phyloP scores from a whole-genome alignment of 2,329 filamentous ascomycete species.

The Colletotrichum ledebouriae region DNA sequence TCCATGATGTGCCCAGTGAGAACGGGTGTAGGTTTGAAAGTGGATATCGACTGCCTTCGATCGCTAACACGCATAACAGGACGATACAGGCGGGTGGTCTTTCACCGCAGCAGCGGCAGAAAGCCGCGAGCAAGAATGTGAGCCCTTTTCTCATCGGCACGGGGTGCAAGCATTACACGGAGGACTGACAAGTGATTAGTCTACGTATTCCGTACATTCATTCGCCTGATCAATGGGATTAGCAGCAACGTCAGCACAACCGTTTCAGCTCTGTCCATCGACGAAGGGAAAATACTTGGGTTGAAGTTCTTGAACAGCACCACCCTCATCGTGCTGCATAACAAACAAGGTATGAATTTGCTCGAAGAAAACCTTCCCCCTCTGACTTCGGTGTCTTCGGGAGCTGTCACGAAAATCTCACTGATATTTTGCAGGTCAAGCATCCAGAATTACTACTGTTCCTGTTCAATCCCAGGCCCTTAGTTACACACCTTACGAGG shows the following conservation, averaged over 20 bases:
- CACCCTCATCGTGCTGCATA: constrained; percentile 71
- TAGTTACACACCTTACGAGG: constrained; percentile 54
- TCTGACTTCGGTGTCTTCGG: background rate
- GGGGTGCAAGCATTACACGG: constrained; percentile 46
- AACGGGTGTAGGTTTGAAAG: constrained; percentile 50
- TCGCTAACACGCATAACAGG: constrained; percentile 30
- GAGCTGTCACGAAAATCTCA: background rate
- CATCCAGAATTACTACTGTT: constrained; percentile 50
- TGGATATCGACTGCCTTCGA: background rate
- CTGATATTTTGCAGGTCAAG: constrained; percentile 44
- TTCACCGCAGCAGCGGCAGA: constrained; percentile 60
- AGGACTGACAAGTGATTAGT: constrained; percentile 54
- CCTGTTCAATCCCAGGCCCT: constrained; percentile 55
- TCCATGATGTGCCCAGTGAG: constrained; percentile 64
- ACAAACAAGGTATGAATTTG: constrained; percentile 51
- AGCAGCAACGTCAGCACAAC: constrained; percentile 60
- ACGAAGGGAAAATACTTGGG: constrained; percentile 65
- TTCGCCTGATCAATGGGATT: constrained; percentile 70
- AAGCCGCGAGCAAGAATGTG: constrained; percentile 49
- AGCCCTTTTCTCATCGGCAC: constrained; percentile 49
- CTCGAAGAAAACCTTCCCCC: background rate
- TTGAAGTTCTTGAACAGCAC: constrained; percentile 77
- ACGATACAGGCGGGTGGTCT: constrained; percentile 53
- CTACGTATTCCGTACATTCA: constrained; percentile 66
- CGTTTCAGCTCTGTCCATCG: constrained; percentile 58